These are phyloP conservation scores for Cyanodermella asteris DNA, from an alignment of 2,329 filamentous ascomycete genomes.

Conservation along the genomic window DNA sequence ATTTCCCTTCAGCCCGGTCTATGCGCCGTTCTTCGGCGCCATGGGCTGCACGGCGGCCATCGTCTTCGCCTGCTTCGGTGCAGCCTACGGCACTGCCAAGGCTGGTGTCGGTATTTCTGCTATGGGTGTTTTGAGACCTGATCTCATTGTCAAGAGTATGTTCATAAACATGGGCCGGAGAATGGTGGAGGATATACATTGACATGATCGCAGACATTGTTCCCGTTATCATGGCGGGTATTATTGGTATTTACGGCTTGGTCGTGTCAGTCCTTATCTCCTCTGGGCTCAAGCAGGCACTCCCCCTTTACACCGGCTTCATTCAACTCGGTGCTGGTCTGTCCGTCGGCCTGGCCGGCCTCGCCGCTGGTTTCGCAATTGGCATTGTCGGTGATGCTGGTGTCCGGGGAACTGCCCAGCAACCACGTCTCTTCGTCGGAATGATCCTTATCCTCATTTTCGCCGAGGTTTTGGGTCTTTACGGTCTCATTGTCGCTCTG, in stretches of 20 bases:
- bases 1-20: slow-evolving; percentile 54
- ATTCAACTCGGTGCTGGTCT: slow-evolving; percentile 84
- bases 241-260: slow-evolving; percentile 95
- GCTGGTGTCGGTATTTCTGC: slow-evolving; percentile 95
- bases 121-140: slow-evolving; percentile 94
- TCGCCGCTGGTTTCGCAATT: slow-evolving; percentile 91
- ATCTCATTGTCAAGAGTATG: slow-evolving; percentile 98
- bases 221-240: slow-evolving; percentile 99
- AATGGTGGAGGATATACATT: not conserved
- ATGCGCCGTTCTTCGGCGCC: slow-evolving; percentile 94
- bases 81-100: slow-evolving; percentile 97
- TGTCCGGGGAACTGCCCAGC: slow-evolving; percentile 29
- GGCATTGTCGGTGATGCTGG: slow-evolving; percentile 71
- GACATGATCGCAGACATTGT: slow-evolving; percentile 54
- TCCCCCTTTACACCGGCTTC: slow-evolving; percentile 62
- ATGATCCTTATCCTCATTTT: slow-evolving; percentile 99
- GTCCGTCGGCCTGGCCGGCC: slow-evolving; percentile 74
- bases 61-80: slow-evolving; percentile 89
- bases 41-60: slow-evolving; percentile 93
- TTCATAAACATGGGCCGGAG: slow-evolving; percentile 8
- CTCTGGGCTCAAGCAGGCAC: slow-evolving; percentile 49
- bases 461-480: slow-evolving; percentile 97
- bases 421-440: slow-evolving; percentile 58
- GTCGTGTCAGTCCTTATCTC: slow-evolving; percentile 77
- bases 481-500: slow-evolving; percentile 94